These are phyloP conservation scores for Acer negundo DNA, from an alignment of 345 rosid species.

Conservation along the genomic window DNA sequence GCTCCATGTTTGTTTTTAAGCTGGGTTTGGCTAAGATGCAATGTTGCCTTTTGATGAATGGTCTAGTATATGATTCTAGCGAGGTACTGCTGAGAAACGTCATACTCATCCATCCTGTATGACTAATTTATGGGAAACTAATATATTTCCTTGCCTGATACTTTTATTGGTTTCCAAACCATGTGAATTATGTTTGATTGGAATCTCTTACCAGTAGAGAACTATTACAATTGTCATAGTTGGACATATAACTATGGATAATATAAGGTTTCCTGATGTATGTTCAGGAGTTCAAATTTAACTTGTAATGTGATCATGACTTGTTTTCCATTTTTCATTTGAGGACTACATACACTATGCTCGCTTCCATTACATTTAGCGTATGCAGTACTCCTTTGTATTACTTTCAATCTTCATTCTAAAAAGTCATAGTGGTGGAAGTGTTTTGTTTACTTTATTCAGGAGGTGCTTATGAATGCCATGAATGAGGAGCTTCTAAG, in stretches of 20 bases:
- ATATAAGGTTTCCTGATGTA: background rate
- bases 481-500: slow-evolving; percentile 95
- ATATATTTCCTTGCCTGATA: background rate
- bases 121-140: background rate
- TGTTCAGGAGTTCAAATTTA: background rate
- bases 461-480: slow-evolving; percentile 90
- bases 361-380: background rate
- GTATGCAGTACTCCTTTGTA: background rate
- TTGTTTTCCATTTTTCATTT: background rate
- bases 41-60: slow-evolving; percentile 89
- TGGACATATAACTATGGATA: background rate
- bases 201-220: background rate
- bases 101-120: background rate
- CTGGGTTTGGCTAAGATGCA: slow-evolving; percentile 76
- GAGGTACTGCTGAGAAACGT: slow-evolving; percentile 57
- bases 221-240: background rate
- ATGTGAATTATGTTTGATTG: background rate
- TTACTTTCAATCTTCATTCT: background rate
- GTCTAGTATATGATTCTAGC: slow-evolving; percentile 81
- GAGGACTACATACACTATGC: background rate
- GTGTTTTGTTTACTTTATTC: slow-evolving; percentile 29
- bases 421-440: background rate
- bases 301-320: background rate
- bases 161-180: background rate
- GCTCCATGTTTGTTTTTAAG: slow-evolving; percentile 84